Percentiles rank a stretch among this genome's conserved stretches.
Conservation (phyloP, 306 rosid genomes). For the Cicer chorassanicum region DNA sequence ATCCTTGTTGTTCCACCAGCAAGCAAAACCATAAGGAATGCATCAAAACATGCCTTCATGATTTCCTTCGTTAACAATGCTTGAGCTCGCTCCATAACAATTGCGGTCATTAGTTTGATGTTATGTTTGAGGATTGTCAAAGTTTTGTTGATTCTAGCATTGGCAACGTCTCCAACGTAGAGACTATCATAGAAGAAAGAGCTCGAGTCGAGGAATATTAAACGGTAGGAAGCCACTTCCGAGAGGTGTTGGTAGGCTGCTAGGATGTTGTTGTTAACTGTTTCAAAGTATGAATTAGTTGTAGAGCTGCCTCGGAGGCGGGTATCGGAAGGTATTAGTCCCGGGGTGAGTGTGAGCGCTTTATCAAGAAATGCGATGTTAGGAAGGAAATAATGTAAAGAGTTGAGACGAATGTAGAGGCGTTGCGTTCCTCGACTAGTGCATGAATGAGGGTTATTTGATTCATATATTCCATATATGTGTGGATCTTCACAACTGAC, state of each 20-base stretch:
- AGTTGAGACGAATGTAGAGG: slow-evolving; percentile 92
- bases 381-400: slow-evolving; percentile 66
- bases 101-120: slow-evolving; percentile 63
- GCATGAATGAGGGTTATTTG: slow-evolving; percentile 67
- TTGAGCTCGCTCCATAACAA: slow-evolving; percentile 70
- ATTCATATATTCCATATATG: slow-evolving; percentile 52
- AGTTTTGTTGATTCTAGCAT: slow-evolving; percentile 56
- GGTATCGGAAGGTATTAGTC: slow-evolving; percentile 51
- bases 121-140: slow-evolving; percentile 69
- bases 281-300: slow-evolving; percentile 65
- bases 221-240: slow-evolving; percentile 83
- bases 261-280: slow-evolving; percentile 49
- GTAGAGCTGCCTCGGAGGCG: slow-evolving; percentile 4
- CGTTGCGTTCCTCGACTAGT: slow-evolving; percentile 96
- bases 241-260: slow-evolving; percentile 76
- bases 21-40: slow-evolving; percentile 76
- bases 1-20: slow-evolving; percentile 80
- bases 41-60: slow-evolving; percentile 75
- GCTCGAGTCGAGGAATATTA: slow-evolving; percentile 75
- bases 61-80: slow-evolving; percentile 68
- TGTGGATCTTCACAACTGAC: slow-evolving; percentile 60
- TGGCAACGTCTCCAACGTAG: slow-evolving; percentile 64
- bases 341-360: slow-evolving; percentile 60
- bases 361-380: slow-evolving; percentile 68
- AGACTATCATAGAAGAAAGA: slow-evolving; percentile 69